Evolutionary conservation across 768 basidiomycete species (phyloP).

Genomic region (Leccinum variicolor): DNA sequence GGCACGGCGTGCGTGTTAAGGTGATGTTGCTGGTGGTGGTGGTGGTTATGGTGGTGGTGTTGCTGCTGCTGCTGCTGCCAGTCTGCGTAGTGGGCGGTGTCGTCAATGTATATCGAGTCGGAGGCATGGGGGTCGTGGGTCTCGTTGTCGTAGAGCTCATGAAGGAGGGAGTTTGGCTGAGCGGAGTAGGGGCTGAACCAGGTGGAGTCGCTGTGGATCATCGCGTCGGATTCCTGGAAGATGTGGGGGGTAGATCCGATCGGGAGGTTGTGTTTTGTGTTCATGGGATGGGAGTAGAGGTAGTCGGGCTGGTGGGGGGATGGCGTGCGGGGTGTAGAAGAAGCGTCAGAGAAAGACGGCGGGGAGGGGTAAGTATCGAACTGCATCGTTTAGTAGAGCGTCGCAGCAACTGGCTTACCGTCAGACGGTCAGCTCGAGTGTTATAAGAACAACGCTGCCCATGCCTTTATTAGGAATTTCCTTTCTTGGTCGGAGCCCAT

Average conservation of each 20-base stretch:
- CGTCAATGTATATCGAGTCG: conserved; percentile 33
- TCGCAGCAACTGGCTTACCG: conserved; percentile 20
- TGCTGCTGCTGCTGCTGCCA: conserved; percentile 38
- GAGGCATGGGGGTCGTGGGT: conserved; percentile 37
- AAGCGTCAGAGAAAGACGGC: conserved; percentile 60
- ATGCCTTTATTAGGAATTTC: conserved; percentile 22
- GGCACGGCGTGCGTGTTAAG: conserved; percentile 29
- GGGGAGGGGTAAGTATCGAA: conserved; percentile 58
- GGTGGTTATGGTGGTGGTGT: conserved; percentile 20
- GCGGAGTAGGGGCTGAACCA: conserved; percentile 31
- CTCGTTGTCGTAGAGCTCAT: conserved; percentile 69
- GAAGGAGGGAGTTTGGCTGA: conserved; percentile 53
- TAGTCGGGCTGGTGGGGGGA: conserved; percentile 52
- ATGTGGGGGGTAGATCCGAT: conserved; percentile 48
- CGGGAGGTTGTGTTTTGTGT: conserved; percentile 38
- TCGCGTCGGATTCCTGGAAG: conserved; percentile 41
- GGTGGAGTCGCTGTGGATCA: conserved; percentile 38
- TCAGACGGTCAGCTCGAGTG: conserved; percentile 11
- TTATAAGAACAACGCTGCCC: conserved; percentile 35
- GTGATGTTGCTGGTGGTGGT: conserved; percentile 34
- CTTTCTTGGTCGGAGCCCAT: conserved; percentile 22
- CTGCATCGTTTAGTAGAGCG: conserved; percentile 36
- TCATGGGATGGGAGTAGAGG: conserved; percentile 18
- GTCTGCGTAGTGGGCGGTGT: conserved; percentile 33
- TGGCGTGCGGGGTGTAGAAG: conserved; percentile 67